These are phyloP conservation scores for Pseudomonodictys pantanalensis DNA, from an alignment of 495 filamentous ascomycete species.

Conservation along the genomic window DNA sequence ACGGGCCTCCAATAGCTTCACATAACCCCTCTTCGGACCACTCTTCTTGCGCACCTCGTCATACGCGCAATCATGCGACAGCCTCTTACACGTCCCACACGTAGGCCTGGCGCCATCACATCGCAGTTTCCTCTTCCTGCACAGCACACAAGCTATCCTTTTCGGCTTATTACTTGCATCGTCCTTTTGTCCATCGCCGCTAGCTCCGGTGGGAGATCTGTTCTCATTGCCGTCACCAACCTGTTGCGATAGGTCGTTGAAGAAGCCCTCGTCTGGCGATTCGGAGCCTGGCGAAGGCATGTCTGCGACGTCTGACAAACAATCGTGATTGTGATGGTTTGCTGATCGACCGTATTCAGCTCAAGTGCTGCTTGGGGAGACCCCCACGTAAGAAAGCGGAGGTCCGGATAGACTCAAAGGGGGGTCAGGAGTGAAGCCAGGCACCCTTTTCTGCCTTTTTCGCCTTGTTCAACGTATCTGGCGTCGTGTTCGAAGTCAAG, in stretches of 20 bases:
- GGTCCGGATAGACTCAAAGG: conserved; percentile 4
- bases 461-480: neutral
- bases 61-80: conserved; percentile 90
- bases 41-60: conserved; percentile 97
- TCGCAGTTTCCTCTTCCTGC: conserved; percentile 86
- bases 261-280: conserved; percentile 42
- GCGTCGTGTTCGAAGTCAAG: too few relatives aligned
- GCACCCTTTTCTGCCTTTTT: neutral
- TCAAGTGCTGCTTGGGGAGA: neutral
- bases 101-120: conserved; percentile 76
- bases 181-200: conserved; percentile 44
- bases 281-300: conserved; percentile 28
- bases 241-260: conserved; percentile 57
- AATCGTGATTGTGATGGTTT: too few relatives aligned
- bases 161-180: conserved; percentile 77
- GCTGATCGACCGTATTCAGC: neutral
- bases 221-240: conserved; percentile 33
- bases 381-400: conserved; percentile 25
- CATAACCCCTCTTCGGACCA: conserved; percentile 95
- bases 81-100: conserved; percentile 85
- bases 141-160: conserved; percentile 95
- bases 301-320: conserved; percentile 1
- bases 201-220: conserved; percentile 10
- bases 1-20: conserved; percentile 93
- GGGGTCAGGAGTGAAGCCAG: neutral